phyloP scores from a whole-genome alignment of 306 rosid genomes.

The Vachellia collinsii region DNA sequence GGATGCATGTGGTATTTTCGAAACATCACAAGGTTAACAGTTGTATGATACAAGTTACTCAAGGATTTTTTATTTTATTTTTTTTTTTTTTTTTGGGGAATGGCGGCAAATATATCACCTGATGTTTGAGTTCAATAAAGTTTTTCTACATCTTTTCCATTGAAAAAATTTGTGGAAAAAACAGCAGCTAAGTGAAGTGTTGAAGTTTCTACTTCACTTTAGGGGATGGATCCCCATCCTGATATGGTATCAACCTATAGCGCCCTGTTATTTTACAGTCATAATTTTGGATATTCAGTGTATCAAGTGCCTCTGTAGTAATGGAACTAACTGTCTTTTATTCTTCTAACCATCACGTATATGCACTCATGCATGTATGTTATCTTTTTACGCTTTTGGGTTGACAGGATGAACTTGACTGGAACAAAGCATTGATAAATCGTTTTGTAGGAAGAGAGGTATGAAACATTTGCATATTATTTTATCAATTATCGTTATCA shows the following conservation, averaged over 20 bases:
- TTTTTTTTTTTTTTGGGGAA: not conserved
- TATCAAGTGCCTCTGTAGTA: not conserved
- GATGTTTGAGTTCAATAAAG: not conserved
- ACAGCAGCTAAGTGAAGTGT: not conserved
- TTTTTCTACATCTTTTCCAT: too few relatives aligned
- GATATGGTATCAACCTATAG: not conserved
- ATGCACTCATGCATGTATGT: slow-evolving; percentile 2
- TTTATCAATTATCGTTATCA: slow-evolving; percentile 10
- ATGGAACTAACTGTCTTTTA: slow-evolving; percentile 5
- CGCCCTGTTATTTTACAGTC: not conserved
- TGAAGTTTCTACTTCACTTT: not conserved
- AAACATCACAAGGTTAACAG: not conserved
- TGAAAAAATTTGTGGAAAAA: too few relatives aligned
- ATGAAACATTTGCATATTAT: slow-evolving; percentile 9
- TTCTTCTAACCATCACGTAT: slow-evolving; percentile 16
- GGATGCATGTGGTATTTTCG: not conserved
- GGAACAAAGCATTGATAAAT: slow-evolving; percentile 78
- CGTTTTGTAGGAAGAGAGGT: slow-evolving; percentile 92
- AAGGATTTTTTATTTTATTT: not conserved
- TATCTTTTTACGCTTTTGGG: slow-evolving; percentile 29
- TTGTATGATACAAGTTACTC: not conserved
- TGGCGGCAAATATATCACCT: not conserved
- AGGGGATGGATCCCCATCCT: not conserved
- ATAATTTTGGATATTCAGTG: not conserved
- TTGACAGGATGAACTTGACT: slow-evolving; percentile 83